Conservation (phyloP, 1,139 yeast genomes). For the Geotrichum aggregatum region DNA sequence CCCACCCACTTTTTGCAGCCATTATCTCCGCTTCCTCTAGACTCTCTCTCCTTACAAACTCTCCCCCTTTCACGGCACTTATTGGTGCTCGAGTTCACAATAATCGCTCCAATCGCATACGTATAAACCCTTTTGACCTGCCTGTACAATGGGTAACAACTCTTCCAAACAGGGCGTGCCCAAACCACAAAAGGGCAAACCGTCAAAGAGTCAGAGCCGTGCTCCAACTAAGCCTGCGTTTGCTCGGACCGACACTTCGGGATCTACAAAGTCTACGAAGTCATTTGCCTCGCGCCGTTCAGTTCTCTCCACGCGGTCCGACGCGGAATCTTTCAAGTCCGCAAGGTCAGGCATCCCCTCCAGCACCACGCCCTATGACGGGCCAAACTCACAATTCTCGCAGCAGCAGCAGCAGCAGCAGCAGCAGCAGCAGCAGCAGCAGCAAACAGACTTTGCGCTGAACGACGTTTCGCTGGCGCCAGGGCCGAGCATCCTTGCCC, state of each 20-base stretch:
- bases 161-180: slow-evolving; percentile 26
- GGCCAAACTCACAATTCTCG: background rate
- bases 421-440: background rate
- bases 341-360: slow-evolving; percentile 11
- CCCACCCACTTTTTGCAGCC: too few species aligned
- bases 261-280: slow-evolving; percentile 38
- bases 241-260: slow-evolving; percentile 43
- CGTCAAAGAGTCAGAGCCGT: slow-evolving; percentile 35
- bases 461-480: slow-evolving; percentile 11
- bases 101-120: too few species aligned
- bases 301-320: slow-evolving; percentile 23
- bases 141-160: slow-evolving; percentile 36
- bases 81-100: too few species aligned
- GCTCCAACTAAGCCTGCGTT: slow-evolving; percentile 25
- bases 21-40: too few species aligned
- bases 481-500: slow-evolving; percentile 23
- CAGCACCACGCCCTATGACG: background rate
- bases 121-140: too few species aligned
- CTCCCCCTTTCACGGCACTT: too few species aligned
- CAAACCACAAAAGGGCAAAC: slow-evolving; percentile 28
- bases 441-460: background rate
- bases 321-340: slow-evolving; percentile 31
- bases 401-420: background rate
- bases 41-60: too few species aligned
- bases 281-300: slow-evolving; percentile 36